Conservation (phyloP, 208 protist species). For the Leishmania martiniquensis region DNA sequence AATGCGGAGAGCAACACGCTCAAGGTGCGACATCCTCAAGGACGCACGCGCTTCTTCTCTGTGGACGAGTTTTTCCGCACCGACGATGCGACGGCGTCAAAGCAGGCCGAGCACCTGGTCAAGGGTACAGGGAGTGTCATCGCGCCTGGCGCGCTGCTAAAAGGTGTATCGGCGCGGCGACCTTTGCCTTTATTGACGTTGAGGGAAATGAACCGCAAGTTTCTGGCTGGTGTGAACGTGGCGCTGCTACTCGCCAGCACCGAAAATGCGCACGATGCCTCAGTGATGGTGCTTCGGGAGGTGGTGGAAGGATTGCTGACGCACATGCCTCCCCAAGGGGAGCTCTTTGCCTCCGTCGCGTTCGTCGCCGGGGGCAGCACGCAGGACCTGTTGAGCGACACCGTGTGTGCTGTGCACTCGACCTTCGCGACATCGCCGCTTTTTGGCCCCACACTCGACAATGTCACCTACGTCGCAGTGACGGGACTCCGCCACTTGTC, state of each 20-base stretch:
- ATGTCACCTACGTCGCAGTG: conserved; percentile 48
- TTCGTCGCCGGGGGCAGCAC: conserved; percentile 46
- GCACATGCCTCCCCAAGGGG: conserved; percentile 33
- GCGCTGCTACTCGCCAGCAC: conserved; percentile 57
- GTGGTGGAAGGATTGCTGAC: conserved; percentile 43
- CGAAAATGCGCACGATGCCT: conserved; percentile 29
- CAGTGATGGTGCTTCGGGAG: conserved; percentile 40
- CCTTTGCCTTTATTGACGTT: conserved; percentile 51
- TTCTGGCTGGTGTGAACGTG: conserved; percentile 62
- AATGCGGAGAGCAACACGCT: conserved; percentile 25
- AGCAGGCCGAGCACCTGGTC: neutral
- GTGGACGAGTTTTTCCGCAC: conserved; percentile 68
- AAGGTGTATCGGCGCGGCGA: neutral
- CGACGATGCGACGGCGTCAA: conserved; percentile 12
- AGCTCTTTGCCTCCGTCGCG: conserved; percentile 52
- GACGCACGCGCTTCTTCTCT: conserved; percentile 50
- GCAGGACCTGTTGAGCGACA: conserved; percentile 44
- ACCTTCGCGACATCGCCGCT: conserved; percentile 43
- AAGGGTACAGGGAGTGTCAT: neutral
- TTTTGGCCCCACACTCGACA: conserved; percentile 48
- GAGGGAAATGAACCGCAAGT: conserved; percentile 48
- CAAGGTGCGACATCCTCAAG: conserved; percentile 43
- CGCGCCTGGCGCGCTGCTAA: neutral
- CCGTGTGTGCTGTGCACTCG: conserved; percentile 23
- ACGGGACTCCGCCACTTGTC: conserved; percentile 23